Base-by-base conservation (phyloP, 1,284 basidiomycete genomes). In the Ceratobasidium sp. region DNA sequence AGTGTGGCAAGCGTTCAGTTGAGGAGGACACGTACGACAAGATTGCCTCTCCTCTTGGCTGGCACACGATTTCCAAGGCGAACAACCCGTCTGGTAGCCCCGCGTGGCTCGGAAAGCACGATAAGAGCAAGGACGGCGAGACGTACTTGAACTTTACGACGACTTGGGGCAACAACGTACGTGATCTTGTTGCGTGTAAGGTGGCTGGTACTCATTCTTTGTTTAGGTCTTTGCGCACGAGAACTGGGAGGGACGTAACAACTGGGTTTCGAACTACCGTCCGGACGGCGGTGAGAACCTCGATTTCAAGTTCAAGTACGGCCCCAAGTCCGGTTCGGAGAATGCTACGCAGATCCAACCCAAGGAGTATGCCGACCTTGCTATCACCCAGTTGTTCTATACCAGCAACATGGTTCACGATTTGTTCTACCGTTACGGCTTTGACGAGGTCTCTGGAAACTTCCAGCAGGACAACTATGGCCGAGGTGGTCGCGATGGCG, bases 401-500 rank as follows among this genome's bases (percentile, higher is more conserved):
- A 98, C 95, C 26, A 86, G 86, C 80, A 98, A 98, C 85, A 83
- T 91, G 85, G 86, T 91, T 78, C 85, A 85, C 78, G 85, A 85
- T 77, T 74, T 82, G 18, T 78, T 80, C 47, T 79, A 82, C 76
- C 88, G 89, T 50, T 91, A 95, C 76, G 96, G 96, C 32, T 98
- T 98, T 81, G 92, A 93, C 79, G 96, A 98, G 82, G 86, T 88
- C 8, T 85, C 94, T 2, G 95, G 96, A 46, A 98, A 98, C 87
- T 98, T 98, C 91, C 96, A 98, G 82, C 93, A 96, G 80, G 86
- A 94, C 87, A 98, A 98, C 88, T 96, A 95, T 79, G 94, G 90
- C 0, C 89, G 90, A 63, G 96, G 96, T 41, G 96, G 96, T 49
- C 83, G 84, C 73, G 95, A 93, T 78, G 88, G 88, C 75, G 96